These are phyloP conservation scores for Pseudopithomyces chartarum DNA, from an alignment of 2,329 filamentous ascomycete species.

Conservation along the genomic window DNA sequence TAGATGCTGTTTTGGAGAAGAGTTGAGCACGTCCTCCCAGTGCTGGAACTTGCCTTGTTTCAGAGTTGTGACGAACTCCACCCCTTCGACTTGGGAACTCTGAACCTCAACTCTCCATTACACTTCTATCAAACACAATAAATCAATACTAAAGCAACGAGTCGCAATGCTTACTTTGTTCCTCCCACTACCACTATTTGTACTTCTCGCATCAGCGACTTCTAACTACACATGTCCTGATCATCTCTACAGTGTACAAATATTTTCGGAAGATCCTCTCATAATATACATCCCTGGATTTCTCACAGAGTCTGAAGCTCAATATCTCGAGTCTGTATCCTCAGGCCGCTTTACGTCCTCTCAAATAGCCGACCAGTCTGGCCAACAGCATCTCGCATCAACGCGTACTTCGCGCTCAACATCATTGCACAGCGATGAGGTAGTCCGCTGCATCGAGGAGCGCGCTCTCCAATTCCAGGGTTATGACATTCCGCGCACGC, in stretches of 20 bases:
- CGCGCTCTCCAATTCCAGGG: slow-evolving; percentile 63
- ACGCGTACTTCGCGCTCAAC: slow-evolving; percentile 28
- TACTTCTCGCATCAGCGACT: slow-evolving; percentile 6
- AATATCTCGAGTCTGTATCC: slow-evolving; percentile 57
- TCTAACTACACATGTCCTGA: slow-evolving; percentile 36
- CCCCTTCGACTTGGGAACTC: too few relatives aligned
- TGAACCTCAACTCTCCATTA: too few relatives aligned
- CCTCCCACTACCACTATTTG: slow-evolving; percentile 11
- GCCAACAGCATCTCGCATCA: slow-evolving; percentile 26
- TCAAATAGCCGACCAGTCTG: slow-evolving; percentile 24
- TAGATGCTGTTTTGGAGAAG: background rate
- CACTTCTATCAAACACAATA: background rate
- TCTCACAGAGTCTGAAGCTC: slow-evolving; percentile 54
- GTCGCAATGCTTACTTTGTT: slow-evolving; percentile 8
- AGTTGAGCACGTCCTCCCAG: slow-evolving; percentile 10
- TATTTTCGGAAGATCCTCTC: slow-evolving; percentile 59
- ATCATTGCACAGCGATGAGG: slow-evolving; percentile 40
- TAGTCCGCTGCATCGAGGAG: slow-evolving; percentile 61
- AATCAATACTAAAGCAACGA: background rate
- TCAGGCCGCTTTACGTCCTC: slow-evolving; percentile 34
- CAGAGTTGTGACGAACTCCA: slow-evolving; percentile 11
- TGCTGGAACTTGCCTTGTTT: slow-evolving; percentile 21
- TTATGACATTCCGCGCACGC: slow-evolving; percentile 50
- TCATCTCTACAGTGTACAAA: slow-evolving; percentile 49
- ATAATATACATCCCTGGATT: slow-evolving; percentile 63